phyloP scores from a whole-genome alignment of 148 eudicot species.

The Polygonum maritimum region DNA sequence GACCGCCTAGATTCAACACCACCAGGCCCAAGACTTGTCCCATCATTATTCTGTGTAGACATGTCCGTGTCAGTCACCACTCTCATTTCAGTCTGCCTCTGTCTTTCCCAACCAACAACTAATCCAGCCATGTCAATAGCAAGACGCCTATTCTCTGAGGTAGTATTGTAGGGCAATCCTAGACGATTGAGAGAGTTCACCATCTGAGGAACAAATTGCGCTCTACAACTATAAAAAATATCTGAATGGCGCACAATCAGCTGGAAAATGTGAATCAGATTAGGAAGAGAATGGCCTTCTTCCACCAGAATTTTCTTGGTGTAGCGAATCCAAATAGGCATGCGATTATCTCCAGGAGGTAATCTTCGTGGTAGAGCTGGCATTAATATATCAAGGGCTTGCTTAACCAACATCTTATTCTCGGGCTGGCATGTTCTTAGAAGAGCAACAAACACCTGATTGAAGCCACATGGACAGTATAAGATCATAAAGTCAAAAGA shows the following conservation, averaged over 20 bases:
- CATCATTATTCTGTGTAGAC: slow-evolving; percentile 44
- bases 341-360: slow-evolving; percentile 95
- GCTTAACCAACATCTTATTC: slow-evolving; percentile 97
- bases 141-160: slow-evolving; percentile 92
- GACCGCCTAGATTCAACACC: slow-evolving; percentile 51
- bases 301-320: slow-evolving; percentile 97
- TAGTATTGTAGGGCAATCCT: slow-evolving; percentile 88
- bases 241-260: slow-evolving; percentile 99
- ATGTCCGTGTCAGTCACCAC: slow-evolving; percentile 41
- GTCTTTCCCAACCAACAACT: slow-evolving; percentile 98
- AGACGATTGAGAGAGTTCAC: slow-evolving; percentile 96
- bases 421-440: slow-evolving; percentile 98
- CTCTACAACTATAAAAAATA: slow-evolving; percentile 94
- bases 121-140: slow-evolving; percentile 99
- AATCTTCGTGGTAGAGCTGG: slow-evolving; percentile 92
- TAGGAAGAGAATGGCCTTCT: slow-evolving; percentile 98
- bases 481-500: not conserved
- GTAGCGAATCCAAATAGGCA: slow-evolving; percentile 99
- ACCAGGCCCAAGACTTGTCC: slow-evolving; percentile 31
- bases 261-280: slow-evolving; percentile 95
- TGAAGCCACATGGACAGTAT: slow-evolving; percentile 4
- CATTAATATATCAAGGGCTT: slow-evolving; percentile 98
- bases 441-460: slow-evolving; percentile 95
- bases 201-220: slow-evolving; percentile 99
- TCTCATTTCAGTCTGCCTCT: slow-evolving; percentile 89